phyloP scores from a whole-genome alignment of 208 protist genomes.

The Leishmania gerbilli region DNA sequence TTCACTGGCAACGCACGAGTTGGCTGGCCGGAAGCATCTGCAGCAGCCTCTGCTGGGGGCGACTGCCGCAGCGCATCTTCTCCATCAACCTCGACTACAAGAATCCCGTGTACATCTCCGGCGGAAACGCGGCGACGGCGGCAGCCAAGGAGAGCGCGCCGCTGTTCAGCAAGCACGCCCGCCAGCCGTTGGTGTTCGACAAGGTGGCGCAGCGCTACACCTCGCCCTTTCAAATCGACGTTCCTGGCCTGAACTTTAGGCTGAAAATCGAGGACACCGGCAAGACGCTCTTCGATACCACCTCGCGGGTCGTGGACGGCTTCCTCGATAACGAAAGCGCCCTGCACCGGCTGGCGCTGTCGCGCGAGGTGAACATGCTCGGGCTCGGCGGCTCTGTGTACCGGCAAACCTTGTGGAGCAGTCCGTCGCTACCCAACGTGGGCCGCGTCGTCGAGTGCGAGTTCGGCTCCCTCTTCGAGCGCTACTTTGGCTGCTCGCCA shows the following conservation, averaged over 20 bases:
- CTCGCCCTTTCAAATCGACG: constrained; percentile 48
- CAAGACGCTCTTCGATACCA: constrained; percentile 53
- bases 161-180: background rate
- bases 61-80: constrained; percentile 75
- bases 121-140: constrained; percentile 11
- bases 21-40: constrained; percentile 79
- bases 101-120: constrained; percentile 57
- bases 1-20: constrained; percentile 85
- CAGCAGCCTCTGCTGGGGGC: constrained; percentile 75
- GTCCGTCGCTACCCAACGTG: constrained; percentile 70
- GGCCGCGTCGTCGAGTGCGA: constrained; percentile 45
- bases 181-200: constrained; percentile 47
- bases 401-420: constrained; percentile 79
- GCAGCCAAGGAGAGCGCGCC: background rate
- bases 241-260: constrained; percentile 64
- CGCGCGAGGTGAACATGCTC: constrained; percentile 85
- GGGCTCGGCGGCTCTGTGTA: constrained; percentile 82
- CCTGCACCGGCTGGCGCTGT: constrained; percentile 65
- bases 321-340: constrained; percentile 89
- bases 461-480: constrained; percentile 64
- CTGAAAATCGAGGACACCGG: constrained; percentile 67
- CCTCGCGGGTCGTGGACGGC: constrained; percentile 60
- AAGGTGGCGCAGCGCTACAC: constrained; percentile 40
- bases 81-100: constrained; percentile 78
- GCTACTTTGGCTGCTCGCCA: constrained; percentile 65